A percentile compares a stretch with the other conserved stretches of the same genome.
Conservation (phyloP, 179 eudicot species). For the Sideroxylon spinosum region DNA sequence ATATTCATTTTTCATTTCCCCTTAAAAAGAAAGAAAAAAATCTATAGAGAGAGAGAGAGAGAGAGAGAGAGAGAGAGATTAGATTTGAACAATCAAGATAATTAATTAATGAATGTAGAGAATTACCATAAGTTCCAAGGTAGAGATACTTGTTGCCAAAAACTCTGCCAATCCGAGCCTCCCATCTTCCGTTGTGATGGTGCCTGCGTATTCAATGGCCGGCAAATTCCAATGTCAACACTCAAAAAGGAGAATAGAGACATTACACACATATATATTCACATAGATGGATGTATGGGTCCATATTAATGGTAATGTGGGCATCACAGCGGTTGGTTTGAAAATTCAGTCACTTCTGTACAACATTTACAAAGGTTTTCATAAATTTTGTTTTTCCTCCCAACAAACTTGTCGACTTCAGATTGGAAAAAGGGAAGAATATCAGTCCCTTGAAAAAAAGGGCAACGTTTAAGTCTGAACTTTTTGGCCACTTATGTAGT, state of each 20-base stretch:
- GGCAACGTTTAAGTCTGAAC: background rate
- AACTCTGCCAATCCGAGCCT: slow-evolving; percentile 59
- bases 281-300: background rate
- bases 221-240: background rate
- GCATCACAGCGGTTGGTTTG: slow-evolving; percentile 10
- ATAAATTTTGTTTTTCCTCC: background rate
- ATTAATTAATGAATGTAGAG: background rate
- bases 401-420: background rate
- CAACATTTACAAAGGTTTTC: background rate
- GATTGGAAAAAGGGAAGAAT: background rate
- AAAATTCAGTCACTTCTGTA: slow-evolving; percentile 8
- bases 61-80: background rate
- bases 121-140: slow-evolving; percentile 57
- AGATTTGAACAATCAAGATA: background rate
- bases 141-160: slow-evolving; percentile 58
- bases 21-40: background rate
- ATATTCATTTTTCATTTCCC: background rate
- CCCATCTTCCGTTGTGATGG: slow-evolving; percentile 68
- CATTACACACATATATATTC: background rate
- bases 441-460: background rate
- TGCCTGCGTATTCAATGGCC: slow-evolving; percentile 30
- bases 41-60: background rate
- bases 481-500: background rate
- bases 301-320: slow-evolving; percentile 1
- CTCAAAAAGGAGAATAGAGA: background rate